Evolutionary conservation across 805 yeast genomes (phyloP), one percentile per base, ranked within the genome.

Genomic region (Lachancea lanzarotensis): DNA sequence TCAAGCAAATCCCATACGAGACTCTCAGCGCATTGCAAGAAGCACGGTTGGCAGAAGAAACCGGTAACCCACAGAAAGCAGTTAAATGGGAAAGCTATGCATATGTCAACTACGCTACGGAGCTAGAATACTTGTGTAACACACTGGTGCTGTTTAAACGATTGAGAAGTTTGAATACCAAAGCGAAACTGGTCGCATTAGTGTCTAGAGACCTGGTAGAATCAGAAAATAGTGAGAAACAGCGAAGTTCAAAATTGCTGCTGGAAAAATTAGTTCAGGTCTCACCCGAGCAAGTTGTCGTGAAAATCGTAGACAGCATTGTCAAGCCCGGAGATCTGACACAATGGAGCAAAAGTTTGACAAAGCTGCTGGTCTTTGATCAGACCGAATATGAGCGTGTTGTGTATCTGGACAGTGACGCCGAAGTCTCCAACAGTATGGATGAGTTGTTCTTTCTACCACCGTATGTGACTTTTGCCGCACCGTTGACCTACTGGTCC

Each of bases 41-140:
- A 15, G n/a, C 13, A 7, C 41, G 35, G 15, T 22, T 19, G 29
- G 25, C 27, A 5, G 31, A 17, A 8, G 44, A 35, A 11, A 19
- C 15, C 3, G 16, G 22, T n/a, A 15, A 15, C 11, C 29, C 15
- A 18, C 16, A 40, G 26, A 30, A 45, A 3, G 22, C 43, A 3
- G 56, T 69, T 2, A 56, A 66, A 34, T 72, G 76, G 76, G 38
- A 56, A 2, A 62, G 62, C 37, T 64, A 57, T 32, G 83, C 82
- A 0, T 79, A 79, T 55, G 74, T 78, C 1, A 75, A 75, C 43
- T 79, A 79, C 57, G 82, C 81, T 8, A 76, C 83, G 0, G 65
- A 71, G 42, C 49, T 64, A n/a, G 66, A 67, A 17, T 74, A 78
- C 47, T 58, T 78, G 43, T 71, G 77, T 44, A 66, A 75, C 32